These are phyloP conservation scores for Penicillium coprophilum DNA, from an alignment of 495 filamentous ascomycete species.

Conservation along the genomic window DNA sequence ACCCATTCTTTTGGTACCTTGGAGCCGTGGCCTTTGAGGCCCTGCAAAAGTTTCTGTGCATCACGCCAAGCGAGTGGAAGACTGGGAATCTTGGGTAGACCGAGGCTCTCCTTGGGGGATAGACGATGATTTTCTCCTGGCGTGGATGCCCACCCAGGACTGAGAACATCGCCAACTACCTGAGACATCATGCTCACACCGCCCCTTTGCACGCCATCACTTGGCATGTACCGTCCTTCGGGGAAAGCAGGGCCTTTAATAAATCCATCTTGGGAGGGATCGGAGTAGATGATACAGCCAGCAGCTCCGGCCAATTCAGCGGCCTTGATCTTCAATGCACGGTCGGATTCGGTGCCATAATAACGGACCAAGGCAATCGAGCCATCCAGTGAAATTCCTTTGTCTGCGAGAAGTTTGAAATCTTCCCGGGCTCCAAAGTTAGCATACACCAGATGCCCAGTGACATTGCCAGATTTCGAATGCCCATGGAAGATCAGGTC, in stretches of 20 bases:
- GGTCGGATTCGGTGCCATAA: conserved; percentile 69
- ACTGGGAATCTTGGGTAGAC: conserved; percentile 79
- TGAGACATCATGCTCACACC: conserved; percentile 79
- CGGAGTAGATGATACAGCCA: conserved; percentile 89
- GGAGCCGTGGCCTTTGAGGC: conserved; percentile 73
- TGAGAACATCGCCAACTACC: conserved; percentile 84
- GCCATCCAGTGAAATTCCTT: conserved; percentile 70
- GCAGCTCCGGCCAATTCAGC: conserved; percentile 81
- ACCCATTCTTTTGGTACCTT: conserved; percentile 71
- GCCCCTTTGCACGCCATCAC: conserved; percentile 78
- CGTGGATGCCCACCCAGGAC: conserved; percentile 80
- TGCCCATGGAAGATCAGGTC: conserved; percentile 83
- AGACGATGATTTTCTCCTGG: conserved; percentile 61
- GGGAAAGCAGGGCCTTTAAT: conserved; percentile 66
- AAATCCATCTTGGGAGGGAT: conserved; percentile 80
- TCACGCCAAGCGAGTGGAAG: conserved; percentile 86
- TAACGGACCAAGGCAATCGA: conserved; percentile 83
- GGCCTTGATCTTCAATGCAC: conserved; percentile 81
- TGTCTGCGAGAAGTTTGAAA: conserved; percentile 67
- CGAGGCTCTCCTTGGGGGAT: conserved; percentile 66
- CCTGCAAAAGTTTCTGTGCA: conserved; percentile 74
- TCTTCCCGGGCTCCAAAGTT: conserved; percentile 88
- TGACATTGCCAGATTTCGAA: conserved; percentile 82
- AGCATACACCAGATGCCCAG: conserved; percentile 90
- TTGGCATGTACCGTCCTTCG: conserved; percentile 73